Base-by-base conservation (phyloP, 2,329 filamentous ascomycete species). In the Ophiosphaerella herpotricha region DNA sequence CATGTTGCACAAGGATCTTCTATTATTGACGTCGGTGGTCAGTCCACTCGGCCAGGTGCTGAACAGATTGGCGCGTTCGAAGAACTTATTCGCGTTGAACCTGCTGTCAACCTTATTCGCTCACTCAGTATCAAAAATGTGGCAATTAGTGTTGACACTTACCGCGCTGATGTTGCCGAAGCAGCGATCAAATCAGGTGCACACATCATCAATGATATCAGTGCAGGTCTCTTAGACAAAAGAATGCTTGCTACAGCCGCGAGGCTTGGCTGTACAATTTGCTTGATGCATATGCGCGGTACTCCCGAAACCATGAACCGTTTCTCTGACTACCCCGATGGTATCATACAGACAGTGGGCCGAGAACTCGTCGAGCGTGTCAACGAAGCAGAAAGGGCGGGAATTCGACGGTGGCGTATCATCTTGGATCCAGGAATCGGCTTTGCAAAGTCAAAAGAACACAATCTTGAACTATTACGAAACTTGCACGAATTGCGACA, bases 131-230 rank as follows among this genome's bases (percentile, higher is more conserved):
- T 84, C 2, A 71, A 76, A 4, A 74, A 85, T 47, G 73, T 91
- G n/a, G 83, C 85, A 56, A 87, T 97, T 66, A 95, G 90, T 68
- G 80, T 99, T 52, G 94, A 99, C 76, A 99, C 94, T 3, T 99
- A 96, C 76, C 89, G 91, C 29, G 89, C 93, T 0, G 77, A 79
- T 1, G 93, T 99, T 1, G 94, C 93, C 2, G 83, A 86, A 62
- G 84, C 84, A 16, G 90, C 91, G 14, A 80, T 94, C 48, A 76
- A 79, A 23, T 89, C 87, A 4, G 94, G 94, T 43, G 93, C 92
- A 6, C 87, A 97, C 70, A 89, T 99, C 55, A 85, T 99, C 75
- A 99, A 99, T 75, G 94, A 99, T 72, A 86, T 99, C 32, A 95
- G 91, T 0, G 91, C 88, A 1, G 94, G 94, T 3, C 69, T 79